Conservation (phyloP, 2,329 filamentous ascomycete species). For the Hirsutella thompsonii region DNA sequence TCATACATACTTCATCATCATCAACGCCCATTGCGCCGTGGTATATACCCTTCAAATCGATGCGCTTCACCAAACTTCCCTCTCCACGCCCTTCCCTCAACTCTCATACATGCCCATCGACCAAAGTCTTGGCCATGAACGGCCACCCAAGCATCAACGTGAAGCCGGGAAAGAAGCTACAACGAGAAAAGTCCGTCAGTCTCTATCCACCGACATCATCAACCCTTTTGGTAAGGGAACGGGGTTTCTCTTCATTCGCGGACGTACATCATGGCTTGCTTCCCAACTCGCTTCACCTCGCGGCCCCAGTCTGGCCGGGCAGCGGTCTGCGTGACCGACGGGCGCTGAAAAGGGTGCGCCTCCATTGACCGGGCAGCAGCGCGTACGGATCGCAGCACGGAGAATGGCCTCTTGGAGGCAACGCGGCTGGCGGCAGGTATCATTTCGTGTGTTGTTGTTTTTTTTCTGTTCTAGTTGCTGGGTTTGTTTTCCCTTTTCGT, state of each 20-base stretch:
- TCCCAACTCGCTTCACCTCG: constrained; percentile 17
- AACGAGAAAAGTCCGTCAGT: background rate
- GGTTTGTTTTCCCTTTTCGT: no score
- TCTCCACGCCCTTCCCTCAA: no score
- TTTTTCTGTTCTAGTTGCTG: background rate
- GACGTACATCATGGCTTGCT: constrained; percentile 20
- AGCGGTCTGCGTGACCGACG: constrained; percentile 13
- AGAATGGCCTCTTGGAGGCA: constrained; percentile 19
- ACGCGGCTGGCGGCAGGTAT: constrained; percentile 18
- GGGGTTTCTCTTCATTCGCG: background rate
- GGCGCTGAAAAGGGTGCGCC: constrained; percentile 22
- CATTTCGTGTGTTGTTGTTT: constrained; percentile 3
- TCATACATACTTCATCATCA: no score
- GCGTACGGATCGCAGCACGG: constrained; percentile 19
- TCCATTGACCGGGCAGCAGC: constrained; percentile 19
- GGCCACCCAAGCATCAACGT: constrained; percentile 22
- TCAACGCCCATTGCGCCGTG: no score
- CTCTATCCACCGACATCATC: background rate
- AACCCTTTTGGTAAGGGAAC: constrained; percentile 4
- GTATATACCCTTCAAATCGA: no score
- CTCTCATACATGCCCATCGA: constrained; percentile 19
- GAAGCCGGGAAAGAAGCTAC: constrained; percentile 22
- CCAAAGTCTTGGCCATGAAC: constrained; percentile 11
- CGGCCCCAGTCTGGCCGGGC: constrained; percentile 18
- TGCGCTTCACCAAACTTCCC: no score